Conservation (phyloP, 73 alveolate species). For the Symbiodinium natans region DNA sequence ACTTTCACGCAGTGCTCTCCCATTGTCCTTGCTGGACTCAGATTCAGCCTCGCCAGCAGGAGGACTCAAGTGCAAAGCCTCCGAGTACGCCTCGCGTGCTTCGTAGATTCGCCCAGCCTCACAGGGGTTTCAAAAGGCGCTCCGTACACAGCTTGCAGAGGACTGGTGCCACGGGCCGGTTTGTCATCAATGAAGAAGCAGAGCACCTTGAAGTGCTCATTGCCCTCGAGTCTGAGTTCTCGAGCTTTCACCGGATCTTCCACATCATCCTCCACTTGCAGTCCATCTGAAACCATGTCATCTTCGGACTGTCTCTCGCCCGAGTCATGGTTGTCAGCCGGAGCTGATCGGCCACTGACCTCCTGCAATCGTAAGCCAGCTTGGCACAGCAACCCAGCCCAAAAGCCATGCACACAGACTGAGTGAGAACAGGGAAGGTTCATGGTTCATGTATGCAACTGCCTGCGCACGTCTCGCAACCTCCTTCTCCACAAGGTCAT, state of each 20-base stretch:
- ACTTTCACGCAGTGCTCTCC: no score
- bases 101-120: slow-evolving; percentile 80
- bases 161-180: neutral
- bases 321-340: neutral
- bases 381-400: no score
- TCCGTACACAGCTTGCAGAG: neutral
- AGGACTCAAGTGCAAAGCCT: slow-evolving; percentile 70
- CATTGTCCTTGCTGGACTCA: slow-evolving; percentile 52
- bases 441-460: no score
- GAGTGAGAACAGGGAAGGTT: no score
- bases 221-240: slow-evolving; percentile 70
- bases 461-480: no score
- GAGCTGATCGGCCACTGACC: neutral
- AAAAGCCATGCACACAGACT: no score
- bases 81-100: slow-evolving; percentile 77
- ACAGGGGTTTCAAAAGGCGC: neutral
- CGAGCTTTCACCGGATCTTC: slow-evolving; percentile 51
- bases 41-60: slow-evolving; percentile 45
- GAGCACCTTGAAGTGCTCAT: slow-evolving; percentile 58
- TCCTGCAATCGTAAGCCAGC: neutral
- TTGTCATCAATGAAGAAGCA: no score
- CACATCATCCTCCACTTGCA: slow-evolving; percentile 19
- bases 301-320: neutral
- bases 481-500: no score
- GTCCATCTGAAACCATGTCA: neutral